Percentiles rank a stretch among this genome's conserved stretches.
phyloP scores from a whole-genome alignment of 352 stramenopile species.

The Pilasporangium apinafurcum region DNA sequence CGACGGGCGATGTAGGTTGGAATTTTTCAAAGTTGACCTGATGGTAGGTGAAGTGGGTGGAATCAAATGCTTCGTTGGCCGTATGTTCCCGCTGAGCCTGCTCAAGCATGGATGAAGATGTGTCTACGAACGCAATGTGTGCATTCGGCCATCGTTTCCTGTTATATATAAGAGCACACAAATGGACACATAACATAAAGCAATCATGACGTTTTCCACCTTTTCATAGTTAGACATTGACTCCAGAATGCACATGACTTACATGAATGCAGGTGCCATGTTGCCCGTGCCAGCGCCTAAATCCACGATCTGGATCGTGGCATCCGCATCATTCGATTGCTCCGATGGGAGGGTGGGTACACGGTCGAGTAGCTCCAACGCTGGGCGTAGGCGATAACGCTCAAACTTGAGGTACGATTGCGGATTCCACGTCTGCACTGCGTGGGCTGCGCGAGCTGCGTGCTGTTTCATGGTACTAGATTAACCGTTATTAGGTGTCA shows the following conservation, averaged over 20 bases:
- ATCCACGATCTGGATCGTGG: slow-evolving; percentile 60
- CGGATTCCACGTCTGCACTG: slow-evolving; percentile 44
- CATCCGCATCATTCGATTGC: slow-evolving; percentile 3
- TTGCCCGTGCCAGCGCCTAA: slow-evolving; percentile 64
- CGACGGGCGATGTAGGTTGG: slow-evolving; percentile 20
- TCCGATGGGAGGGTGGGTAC: slow-evolving; percentile 15
- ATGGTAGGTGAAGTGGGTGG: slow-evolving; percentile 26
- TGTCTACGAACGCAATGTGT: slow-evolving; percentile 53
- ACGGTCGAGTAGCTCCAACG: slow-evolving; percentile 50
- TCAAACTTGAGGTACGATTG: slow-evolving; percentile 65
- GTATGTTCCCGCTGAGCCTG: slow-evolving; percentile 33
- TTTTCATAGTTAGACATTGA: neutral
- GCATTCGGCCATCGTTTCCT: slow-evolving; percentile 48
- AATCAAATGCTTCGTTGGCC: slow-evolving; percentile 12
- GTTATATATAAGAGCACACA: neutral
- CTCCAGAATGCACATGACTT: slow-evolving; percentile 5
- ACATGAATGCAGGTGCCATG: slow-evolving; percentile 60
- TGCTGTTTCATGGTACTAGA: slow-evolving; percentile 9
- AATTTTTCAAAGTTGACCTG: slow-evolving; percentile 58
- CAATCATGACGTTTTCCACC: neutral
- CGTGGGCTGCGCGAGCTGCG: slow-evolving; percentile 12
- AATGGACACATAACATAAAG: neutral
- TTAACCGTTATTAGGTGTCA: too few relatives aligned
- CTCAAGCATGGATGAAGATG: slow-evolving; percentile 53
- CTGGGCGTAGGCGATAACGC: slow-evolving; percentile 43